Evolutionary conservation across 2,329 filamentous ascomycete species (phyloP).

Genomic region (Coniochaeta sp.): DNA sequence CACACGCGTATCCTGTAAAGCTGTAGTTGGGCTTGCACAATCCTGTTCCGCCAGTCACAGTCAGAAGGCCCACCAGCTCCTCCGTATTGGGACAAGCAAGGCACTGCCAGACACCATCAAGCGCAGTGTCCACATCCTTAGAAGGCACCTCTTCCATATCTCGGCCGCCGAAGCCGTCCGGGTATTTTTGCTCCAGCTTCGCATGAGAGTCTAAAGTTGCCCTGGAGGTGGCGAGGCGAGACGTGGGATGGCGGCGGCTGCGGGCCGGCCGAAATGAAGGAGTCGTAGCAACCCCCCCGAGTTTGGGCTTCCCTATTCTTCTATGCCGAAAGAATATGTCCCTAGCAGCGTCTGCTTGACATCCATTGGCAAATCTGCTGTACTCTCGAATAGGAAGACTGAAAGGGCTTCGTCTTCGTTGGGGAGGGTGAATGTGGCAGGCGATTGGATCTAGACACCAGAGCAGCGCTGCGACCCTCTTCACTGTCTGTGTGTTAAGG

Average conservation of each 20-base stretch:
- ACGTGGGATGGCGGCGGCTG: background rate
- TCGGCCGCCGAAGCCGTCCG: background rate
- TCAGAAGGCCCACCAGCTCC: background rate
- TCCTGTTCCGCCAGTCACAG: background rate
- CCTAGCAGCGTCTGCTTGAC: no score
- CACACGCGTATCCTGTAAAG: constrained; percentile 11
- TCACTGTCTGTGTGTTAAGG: constrained; percentile 1
- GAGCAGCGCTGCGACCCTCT: constrained; percentile 9
- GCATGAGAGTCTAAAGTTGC: background rate
- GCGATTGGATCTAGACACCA: constrained; percentile 11
- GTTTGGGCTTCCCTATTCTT: constrained; percentile 3
- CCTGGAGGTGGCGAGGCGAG: background rate
- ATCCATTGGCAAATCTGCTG: constrained; percentile 12
- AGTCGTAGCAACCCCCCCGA: background rate
- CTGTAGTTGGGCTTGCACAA: constrained; percentile 15
- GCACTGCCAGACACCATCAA: background rate
- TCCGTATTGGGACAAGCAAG: constrained; percentile 9
- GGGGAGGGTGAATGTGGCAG: constrained; percentile 8
- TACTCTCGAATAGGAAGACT: constrained; percentile 8
- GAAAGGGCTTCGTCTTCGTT: constrained; percentile 3
- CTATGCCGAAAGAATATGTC: constrained; percentile 8
- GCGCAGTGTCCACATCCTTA: background rate
- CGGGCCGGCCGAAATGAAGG: background rate
- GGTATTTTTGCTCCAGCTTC: background rate
- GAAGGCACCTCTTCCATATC: background rate